Percentiles rank a stretch among this genome's conserved stretches.
Conservation (phyloP, 1,284 basidiomycete species). For the Leucoagaricus sp. region DNA sequence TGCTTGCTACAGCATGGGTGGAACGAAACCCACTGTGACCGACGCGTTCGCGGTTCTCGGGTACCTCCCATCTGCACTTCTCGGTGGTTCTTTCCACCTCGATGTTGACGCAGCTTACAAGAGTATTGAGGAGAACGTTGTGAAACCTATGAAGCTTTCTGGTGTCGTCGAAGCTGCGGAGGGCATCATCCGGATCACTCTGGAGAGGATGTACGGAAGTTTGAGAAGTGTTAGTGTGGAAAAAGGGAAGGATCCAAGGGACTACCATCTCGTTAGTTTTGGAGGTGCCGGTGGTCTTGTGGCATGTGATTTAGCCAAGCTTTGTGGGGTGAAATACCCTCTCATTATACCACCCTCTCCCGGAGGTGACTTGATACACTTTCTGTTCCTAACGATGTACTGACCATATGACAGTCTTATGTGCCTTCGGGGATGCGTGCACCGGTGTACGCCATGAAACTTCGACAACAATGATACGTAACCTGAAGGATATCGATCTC, state of each 20-base stretch:
- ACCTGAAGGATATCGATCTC: constrained; percentile 22
- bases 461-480: constrained; percentile 25
- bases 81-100: constrained; percentile 29
- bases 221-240: constrained; percentile 30
- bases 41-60: constrained; percentile 32
- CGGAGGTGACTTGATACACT: constrained; percentile 20
- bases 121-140: constrained; percentile 25
- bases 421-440: constrained; percentile 32
- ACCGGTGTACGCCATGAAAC: constrained; percentile 24
- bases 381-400: neutral
- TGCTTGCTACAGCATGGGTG: constrained; percentile 30
- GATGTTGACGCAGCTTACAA: constrained; percentile 23
- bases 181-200: constrained; percentile 28
- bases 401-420: constrained; percentile 24
- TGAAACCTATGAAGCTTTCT: constrained; percentile 26
- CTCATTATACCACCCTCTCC: constrained; percentile 32
- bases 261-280: constrained; percentile 29
- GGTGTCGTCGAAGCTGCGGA: constrained; percentile 28
- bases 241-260: constrained; percentile 31
- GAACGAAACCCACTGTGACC: constrained; percentile 28
- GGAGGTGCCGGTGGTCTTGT: constrained; percentile 26
- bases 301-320: constrained; percentile 23
- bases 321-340: constrained; percentile 26
- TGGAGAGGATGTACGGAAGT: constrained; percentile 32
- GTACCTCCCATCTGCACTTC: constrained; percentile 27